Evolutionary conservation across 306 rosid species (phyloP).

Genomic region (Quercus variabilis): DNA sequence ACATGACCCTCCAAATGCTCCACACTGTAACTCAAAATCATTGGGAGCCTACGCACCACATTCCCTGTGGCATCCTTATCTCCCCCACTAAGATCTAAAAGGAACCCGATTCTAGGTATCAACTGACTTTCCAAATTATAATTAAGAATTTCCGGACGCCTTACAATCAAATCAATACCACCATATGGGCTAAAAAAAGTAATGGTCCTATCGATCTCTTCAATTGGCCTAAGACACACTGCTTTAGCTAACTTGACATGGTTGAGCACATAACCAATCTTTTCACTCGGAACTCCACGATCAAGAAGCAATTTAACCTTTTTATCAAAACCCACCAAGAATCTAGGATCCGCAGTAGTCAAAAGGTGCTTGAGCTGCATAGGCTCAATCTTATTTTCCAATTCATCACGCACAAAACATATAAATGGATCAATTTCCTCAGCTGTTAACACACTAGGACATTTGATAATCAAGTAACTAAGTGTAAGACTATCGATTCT

Average conservation of each 20-base stretch:
- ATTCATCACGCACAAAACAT: conserved; percentile 38
- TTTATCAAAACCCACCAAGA: conserved; percentile 44
- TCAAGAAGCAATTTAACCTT: conserved; percentile 51
- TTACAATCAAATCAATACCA: conserved; percentile 51
- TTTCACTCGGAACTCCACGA: conserved; percentile 48
- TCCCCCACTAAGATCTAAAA: conserved; percentile 52
- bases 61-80: conserved; percentile 39
- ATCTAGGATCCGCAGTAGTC: conserved; percentile 22
- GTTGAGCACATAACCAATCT: conserved; percentile 52
- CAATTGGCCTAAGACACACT: conserved; percentile 47
- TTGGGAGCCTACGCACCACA: conserved; percentile 51
- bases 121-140: conserved; percentile 56
- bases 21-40: conserved; percentile 51
- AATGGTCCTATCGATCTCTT: conserved; percentile 45
- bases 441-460: conserved; percentile 40
- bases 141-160: conserved; percentile 50
- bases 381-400: conserved; percentile 45
- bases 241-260: conserved; percentile 56
- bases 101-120: conserved; percentile 46
- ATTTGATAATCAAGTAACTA: conserved; percentile 31
- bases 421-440: conserved; percentile 46
- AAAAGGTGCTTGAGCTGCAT: conserved; percentile 47
- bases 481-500: conserved; percentile 46
- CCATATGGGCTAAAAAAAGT: conserved; percentile 52
- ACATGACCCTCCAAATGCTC: conserved; percentile 51